phyloP scores from a whole-genome alignment of 2,329 filamentous ascomycete species.

The Cladosporium sp. region DNA sequence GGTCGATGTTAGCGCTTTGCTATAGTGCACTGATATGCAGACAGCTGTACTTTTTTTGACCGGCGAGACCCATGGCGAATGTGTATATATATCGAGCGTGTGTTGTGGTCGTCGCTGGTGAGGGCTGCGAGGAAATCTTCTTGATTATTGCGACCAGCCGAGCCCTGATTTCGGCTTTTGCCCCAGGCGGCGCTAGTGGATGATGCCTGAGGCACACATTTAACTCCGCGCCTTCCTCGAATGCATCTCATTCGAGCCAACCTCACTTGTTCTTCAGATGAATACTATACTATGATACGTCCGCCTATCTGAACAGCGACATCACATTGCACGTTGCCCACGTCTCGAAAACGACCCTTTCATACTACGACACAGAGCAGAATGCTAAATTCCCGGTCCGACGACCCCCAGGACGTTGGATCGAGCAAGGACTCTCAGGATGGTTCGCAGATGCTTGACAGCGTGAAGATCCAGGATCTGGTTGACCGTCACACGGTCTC shows the following conservation, averaged over 20 bases:
- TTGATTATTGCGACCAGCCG: not conserved
- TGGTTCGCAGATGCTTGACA: conserved; percentile 8
- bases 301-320: not conserved
- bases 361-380: not conserved
- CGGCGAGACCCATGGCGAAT: conserved; percentile 26
- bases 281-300: not conserved
- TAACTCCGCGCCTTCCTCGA: not conserved
- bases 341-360: not conserved
- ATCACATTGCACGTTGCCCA: not conserved
- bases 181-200: not conserved
- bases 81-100: not conserved
- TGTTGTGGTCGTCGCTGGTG: not conserved
- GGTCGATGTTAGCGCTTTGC: conserved; percentile 29
- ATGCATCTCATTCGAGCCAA: not conserved
- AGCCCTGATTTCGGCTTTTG: not conserved
- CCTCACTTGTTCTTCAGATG: not conserved
- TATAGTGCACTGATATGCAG: not conserved
- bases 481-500: not conserved
- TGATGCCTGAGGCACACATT: not conserved
- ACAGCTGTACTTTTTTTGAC: conserved; percentile 23
- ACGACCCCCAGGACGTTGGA: not conserved
- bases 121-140: not conserved
- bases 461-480: not conserved
- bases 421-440: not conserved
- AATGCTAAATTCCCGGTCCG: not conserved